Percentiles rank a stretch among this genome's conserved stretches.
These are phyloP conservation scores for Agaricus sinodeliciosus DNA, from an alignment of 768 basidiomycete species.

Conservation along the genomic window DNA sequence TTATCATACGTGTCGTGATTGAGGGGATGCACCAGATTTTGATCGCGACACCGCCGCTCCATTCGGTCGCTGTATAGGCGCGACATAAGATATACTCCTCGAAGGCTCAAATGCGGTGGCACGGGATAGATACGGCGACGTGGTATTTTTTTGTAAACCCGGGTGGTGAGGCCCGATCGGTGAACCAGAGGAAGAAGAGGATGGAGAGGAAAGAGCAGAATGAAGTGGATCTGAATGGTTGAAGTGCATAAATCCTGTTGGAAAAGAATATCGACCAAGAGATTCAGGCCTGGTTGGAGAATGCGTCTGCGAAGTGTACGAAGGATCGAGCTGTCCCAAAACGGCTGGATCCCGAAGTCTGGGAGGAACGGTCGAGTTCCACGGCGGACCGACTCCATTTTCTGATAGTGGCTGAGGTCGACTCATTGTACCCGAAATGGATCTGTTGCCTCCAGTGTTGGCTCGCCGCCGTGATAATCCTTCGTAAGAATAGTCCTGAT, in stretches of 20 bases:
- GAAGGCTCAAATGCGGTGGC: neutral
- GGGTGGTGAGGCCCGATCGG: neutral
- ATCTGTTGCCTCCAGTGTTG: neutral
- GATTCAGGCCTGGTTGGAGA: neutral
- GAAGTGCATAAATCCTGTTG: neutral
- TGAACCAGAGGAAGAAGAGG: neutral
- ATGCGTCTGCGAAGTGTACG: neutral
- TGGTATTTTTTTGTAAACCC: neutral
- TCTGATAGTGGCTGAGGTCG: neutral
- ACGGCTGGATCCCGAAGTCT: neutral
- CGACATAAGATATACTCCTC: neutral
- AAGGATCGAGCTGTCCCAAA: neutral
- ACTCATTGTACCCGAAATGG: neutral
- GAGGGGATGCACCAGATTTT: conserved; percentile 4
- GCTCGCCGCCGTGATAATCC: conserved; percentile 1
- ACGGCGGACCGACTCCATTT: neutral
- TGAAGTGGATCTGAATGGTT: neutral
- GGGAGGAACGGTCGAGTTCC: neutral
- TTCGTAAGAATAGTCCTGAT: neutral
- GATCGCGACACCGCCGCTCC: conserved; percentile 4
- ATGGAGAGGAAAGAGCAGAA: neutral
- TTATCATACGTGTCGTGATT: conserved; percentile 3
- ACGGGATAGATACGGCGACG: neutral
- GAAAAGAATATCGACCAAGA: neutral
- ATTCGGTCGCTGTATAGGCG: conserved; percentile 4